Evolutionary conservation across 192 early-diverging fungal species (phyloP).

Genomic region (Backusella tuberculispora): DNA sequence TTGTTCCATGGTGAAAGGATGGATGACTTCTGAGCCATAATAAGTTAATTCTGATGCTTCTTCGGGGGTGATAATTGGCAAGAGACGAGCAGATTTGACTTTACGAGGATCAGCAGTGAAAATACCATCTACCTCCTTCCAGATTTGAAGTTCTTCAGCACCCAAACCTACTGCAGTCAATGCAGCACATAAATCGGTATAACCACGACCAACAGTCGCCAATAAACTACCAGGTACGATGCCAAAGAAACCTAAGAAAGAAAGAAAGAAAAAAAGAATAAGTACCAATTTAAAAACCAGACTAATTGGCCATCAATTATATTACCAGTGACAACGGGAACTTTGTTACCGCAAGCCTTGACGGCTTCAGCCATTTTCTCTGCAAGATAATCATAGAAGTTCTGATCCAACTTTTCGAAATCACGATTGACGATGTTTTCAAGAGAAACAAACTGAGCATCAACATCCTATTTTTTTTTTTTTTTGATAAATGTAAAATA

Average conservation of each 20-base stretch:
- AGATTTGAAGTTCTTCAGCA: slow-evolving; percentile 95
- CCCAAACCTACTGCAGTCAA: slow-evolving; percentile 87
- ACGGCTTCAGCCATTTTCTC: slow-evolving; percentile 64
- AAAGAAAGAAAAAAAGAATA: background rate
- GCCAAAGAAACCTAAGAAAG: slow-evolving; percentile 87
- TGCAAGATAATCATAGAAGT: slow-evolving; percentile 93
- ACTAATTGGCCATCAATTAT: background rate
- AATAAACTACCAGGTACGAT: slow-evolving; percentile 93
- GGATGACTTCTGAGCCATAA: slow-evolving; percentile 95
- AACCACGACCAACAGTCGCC: slow-evolving; percentile 92
- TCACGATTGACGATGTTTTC: slow-evolving; percentile 81
- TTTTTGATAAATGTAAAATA: background rate
- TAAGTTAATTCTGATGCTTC: slow-evolving; percentile 98
- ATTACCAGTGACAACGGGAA: slow-evolving; percentile 90
- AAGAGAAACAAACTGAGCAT: slow-evolving; percentile 85
- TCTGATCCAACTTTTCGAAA: slow-evolving; percentile 90
- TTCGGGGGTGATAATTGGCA: slow-evolving; percentile 94
- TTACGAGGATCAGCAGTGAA: slow-evolving; percentile 99
- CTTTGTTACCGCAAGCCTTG: slow-evolving; percentile 59
- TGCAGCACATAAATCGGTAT: slow-evolving; percentile 97
- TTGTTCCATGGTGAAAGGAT: slow-evolving; percentile 99
- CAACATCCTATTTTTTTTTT: slow-evolving; percentile 60
- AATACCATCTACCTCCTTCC: slow-evolving; percentile 99
- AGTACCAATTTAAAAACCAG: background rate
- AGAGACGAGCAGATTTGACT: slow-evolving; percentile 80